phyloP scores from a whole-genome alignment of 2,329 filamentous ascomycete genomes.

The Cladobotryum mycophilum region DNA sequence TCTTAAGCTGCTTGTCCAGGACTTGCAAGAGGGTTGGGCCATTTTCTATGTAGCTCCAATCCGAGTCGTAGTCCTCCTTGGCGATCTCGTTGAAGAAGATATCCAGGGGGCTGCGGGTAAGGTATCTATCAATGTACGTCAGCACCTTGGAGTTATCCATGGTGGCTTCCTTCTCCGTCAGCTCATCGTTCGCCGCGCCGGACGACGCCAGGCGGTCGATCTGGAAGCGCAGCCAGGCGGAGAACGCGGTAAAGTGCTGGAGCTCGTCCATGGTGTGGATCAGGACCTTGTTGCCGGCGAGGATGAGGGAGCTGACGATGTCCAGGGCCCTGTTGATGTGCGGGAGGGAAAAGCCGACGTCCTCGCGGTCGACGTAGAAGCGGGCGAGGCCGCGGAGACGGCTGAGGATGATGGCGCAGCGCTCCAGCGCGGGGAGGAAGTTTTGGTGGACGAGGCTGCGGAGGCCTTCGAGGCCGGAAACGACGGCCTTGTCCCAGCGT shows the following conservation, averaged over 20 bases:
- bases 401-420: conserved; percentile 73
- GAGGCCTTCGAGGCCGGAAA: conserved; percentile 69
- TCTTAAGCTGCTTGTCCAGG: conserved; percentile 43
- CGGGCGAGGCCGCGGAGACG: conserved; percentile 77
- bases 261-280: conserved; percentile 69
- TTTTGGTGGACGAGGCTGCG: conserved; percentile 78
- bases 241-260: conserved; percentile 70
- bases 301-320: conserved; percentile 65
- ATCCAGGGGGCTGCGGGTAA: conserved; percentile 60
- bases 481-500: conserved; percentile 86
- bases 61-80: conserved; percentile 44
- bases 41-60: conserved; percentile 38
- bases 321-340: conserved; percentile 63
- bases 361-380: conserved; percentile 62
- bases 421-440: conserved; percentile 79
- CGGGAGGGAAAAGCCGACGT: conserved; percentile 58
- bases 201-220: conserved; percentile 68
- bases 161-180: conserved; percentile 68
- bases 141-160: conserved; percentile 69
- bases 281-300: conserved; percentile 69
- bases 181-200: conserved; percentile 60
- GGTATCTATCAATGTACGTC: conserved; percentile 67
- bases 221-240: conserved; percentile 74
- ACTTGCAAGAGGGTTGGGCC: conserved; percentile 41
- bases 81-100: conserved; percentile 46